Evolutionary conservation across 2,329 filamentous ascomycete species (phyloP).

Genomic region (Leptographium wingfieldii): DNA sequence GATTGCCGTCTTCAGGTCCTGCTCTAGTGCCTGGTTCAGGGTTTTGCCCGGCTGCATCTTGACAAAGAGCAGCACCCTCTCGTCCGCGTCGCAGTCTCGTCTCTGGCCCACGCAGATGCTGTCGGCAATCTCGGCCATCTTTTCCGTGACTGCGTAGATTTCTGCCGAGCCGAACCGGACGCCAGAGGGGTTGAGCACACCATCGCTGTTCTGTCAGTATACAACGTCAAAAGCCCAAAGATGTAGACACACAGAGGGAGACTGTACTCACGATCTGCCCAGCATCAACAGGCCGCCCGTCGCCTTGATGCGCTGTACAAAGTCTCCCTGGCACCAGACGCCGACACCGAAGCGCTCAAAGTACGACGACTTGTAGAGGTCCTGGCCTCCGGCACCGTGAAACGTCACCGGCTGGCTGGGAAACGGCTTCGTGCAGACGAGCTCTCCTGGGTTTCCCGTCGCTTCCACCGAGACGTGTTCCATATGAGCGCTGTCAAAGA

Average conservation of each 20-base stretch:
- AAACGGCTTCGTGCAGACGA: slow-evolving; percentile 31
- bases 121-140: slow-evolving; percentile 19
- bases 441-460: slow-evolving; percentile 27
- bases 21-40: slow-evolving; percentile 8
- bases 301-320: slow-evolving; percentile 26
- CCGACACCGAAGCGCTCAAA: slow-evolving; percentile 28
- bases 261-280: slow-evolving; percentile 21
- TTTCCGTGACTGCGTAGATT: slow-evolving; percentile 34
- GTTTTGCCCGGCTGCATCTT: slow-evolving; percentile 7
- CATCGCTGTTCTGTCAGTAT: slow-evolving; percentile 20
- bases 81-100: slow-evolving; percentile 11
- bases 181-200: slow-evolving; percentile 32
- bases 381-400: slow-evolving; percentile 27
- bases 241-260: too few species aligned
- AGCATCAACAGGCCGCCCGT: slow-evolving; percentile 29
- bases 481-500: slow-evolving; percentile 25
- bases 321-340: slow-evolving; percentile 34
- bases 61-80: slow-evolving; percentile 15
- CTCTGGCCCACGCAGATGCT: slow-evolving; percentile 14
- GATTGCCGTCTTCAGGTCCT: slow-evolving; percentile 17
- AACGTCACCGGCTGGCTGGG: slow-evolving; percentile 32
- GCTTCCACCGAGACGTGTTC: slow-evolving; percentile 17
- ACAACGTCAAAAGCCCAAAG: too few species aligned
- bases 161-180: slow-evolving; percentile 33
- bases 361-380: slow-evolving; percentile 29